Conservation (phyloP, 2,329 filamentous ascomycete species). For the Alternaria sp. region DNA sequence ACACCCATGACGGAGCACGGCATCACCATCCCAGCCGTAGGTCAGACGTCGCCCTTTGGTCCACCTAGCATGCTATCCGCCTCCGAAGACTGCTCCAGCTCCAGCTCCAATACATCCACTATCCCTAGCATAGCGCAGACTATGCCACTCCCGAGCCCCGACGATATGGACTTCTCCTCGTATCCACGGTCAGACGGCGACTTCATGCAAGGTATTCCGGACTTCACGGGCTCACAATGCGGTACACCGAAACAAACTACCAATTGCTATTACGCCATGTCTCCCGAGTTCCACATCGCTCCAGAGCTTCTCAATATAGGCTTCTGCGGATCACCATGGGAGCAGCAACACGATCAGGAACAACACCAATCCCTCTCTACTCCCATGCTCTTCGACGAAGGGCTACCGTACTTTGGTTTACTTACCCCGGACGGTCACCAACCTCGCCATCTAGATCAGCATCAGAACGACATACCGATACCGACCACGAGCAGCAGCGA, state of each 20-base stretch:
- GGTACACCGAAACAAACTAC: constrained; percentile 2
- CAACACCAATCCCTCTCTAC: background rate
- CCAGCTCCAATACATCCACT: constrained; percentile 6
- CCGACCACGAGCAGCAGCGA: background rate
- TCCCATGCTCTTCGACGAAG: constrained; percentile 1
- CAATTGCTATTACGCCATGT: constrained; percentile 5
- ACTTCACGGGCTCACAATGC: constrained; percentile 4
- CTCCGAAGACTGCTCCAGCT: constrained; percentile 7
- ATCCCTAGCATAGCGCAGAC: background rate
- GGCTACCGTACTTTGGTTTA: constrained; percentile 12
- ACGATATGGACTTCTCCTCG: constrained; percentile 8
- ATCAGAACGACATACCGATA: background rate
- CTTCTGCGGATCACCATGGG: constrained; percentile 10
- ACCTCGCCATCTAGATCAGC: constrained; percentile 4
- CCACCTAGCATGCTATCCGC: background rate
- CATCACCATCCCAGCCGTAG: background rate
- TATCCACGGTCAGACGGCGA: constrained; percentile 3
- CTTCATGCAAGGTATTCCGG: constrained; percentile 7
- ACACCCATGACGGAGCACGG: background rate
- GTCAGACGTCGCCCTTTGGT: constrained; percentile 9
- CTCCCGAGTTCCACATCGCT: constrained; percentile 9
- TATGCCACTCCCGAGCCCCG: constrained; percentile 3
- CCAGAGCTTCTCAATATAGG: constrained; percentile 7
- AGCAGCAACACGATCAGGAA: constrained; percentile 1
- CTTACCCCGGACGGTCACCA: constrained; percentile 4